Evolutionary conservation across 345 rosid genomes (phyloP).

Genomic region (Eucalyptus paniculata): DNA sequence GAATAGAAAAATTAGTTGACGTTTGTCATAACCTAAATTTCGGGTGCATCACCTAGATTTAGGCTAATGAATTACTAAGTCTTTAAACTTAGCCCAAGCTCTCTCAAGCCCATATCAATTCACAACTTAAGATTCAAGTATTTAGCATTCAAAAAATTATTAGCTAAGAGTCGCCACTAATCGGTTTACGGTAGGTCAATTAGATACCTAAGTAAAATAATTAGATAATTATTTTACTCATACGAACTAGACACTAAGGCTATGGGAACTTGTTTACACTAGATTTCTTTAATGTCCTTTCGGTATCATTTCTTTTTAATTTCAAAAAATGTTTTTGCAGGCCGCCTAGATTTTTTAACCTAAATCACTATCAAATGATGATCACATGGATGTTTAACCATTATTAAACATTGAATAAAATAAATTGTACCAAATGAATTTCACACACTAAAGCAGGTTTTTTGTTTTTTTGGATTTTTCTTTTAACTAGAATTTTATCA

Average conservation of each 20-base stretch:
- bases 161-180: rapidly evolving
- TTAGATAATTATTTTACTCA: rapidly evolving
- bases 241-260: rapidly evolving
- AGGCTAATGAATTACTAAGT: no score
- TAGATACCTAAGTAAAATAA: no score
- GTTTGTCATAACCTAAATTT: rapidly evolving
- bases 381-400: no score
- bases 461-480: no score
- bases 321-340: rapidly evolving
- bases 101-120: rapidly evolving
- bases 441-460: no score
- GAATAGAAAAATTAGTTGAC: no score
- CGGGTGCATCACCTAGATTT: no score
- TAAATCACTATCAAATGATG: no score
- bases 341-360: rapidly evolving
- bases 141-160: no score
- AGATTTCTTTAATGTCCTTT: rapidly evolving
- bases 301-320: rapidly evolving
- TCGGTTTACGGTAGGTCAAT: rapidly evolving
- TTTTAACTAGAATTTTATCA: no score
- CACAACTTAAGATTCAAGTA: rapidly evolving
- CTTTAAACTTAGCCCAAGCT: rapidly evolving
- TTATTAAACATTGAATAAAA: no score
- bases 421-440: no score
- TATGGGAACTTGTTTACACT: rapidly evolving